Evolutionary conservation across 2,329 filamentous ascomycete species (phyloP), one percentile per base, ranked within the genome.

Genomic region (Aspergillus floridensis): DNA sequence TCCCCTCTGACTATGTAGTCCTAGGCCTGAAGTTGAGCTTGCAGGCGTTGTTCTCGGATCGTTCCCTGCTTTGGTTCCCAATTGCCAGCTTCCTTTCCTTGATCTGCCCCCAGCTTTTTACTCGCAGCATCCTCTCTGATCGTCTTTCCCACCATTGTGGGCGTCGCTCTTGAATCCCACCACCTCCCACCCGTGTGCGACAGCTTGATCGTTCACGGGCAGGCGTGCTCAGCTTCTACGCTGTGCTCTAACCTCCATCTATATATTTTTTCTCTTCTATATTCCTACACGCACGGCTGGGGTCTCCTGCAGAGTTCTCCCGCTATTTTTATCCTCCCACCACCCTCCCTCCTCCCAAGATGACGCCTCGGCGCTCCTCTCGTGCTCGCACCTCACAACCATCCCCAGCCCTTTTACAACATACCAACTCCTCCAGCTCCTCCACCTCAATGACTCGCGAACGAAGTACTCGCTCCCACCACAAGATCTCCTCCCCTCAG

Each of bases 281-380:
- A 57, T 57, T 50, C 46, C 50, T 64, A 31, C 60, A 49, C 38
- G 16, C 38, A 44, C 14, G 38, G 38, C 38, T 44, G 38, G 38
- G 38, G 14, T 44, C 38, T 44, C 38, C 16, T 19, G 38, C 38
- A 44, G 38, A 29, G 26, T 21, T 47, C 46, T 50, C 50, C 35
- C 5, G 26, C 53, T 58, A 47, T 26, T 61, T 41, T 46, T 24
- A 49, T 55, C 53, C 26, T 47, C 24, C 54, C 63, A 35, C 47
- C 59, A 52, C 47, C 49, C 29, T 47, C 47, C 49, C 29, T 47
- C 57, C 48, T 44, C 56, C 59, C 54, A 58, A 62, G 66, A 85
- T 86, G 83, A 83, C 89, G 74, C 91, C 90, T 75, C 89, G 93
- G 79, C 91, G 93, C 76, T 96, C 93, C 72, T 95, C 93, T 77